Evolutionary conservation across 2,329 filamentous ascomycete genomes (phyloP), one percentile per base, ranked within the genome.

Genomic region (Aspergillus brunneoviolaceus): DNA sequence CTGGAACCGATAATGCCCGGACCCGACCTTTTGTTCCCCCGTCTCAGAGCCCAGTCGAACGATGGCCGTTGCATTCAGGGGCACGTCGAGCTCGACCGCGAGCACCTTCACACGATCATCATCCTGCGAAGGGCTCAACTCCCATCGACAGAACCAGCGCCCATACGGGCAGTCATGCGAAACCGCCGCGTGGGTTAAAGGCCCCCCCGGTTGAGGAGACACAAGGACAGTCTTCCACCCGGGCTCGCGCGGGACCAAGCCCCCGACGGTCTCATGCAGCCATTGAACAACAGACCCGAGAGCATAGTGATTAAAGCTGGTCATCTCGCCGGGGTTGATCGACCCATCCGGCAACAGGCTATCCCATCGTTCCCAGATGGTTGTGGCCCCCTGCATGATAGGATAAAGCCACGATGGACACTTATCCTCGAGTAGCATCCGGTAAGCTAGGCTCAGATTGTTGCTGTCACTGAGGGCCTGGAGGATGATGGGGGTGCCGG

Each of bases 311-410:
- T 80, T 78, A 59, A 78, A 78, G 42, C 72, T 76, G 0, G 77
- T 80, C 78, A 80, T 79, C 16, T 71, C 63, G 0, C 77, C 77
- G 0, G 74, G 69, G 53, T 80, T 80, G 51, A 79, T 69, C 1
- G 59, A 65, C 2, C 74, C 76, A 52, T 79, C 69, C 0, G 76
- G 70, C 5, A 74, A 60, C 67, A 80, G 71, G 50, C 69, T 73
- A 60, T 80, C 74, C 78, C 78, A 80, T 9, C 78, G 69, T 59
- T 81, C 78, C 78, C 77, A 81, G 9, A 74, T 72, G 0, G 77
- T 80, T 0, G 79, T 80, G 0, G 72, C 76, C 2, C 73, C 73
- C 76, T 78, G 78, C 7, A 65, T 70, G 12, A 79, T 70, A 4
- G 71, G 74, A 55, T 78, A 79, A 11, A 80, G 67, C 76, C 76